phyloP scores from a whole-genome alignment of 805 yeast genomes.

The Candida ovalis region DNA sequence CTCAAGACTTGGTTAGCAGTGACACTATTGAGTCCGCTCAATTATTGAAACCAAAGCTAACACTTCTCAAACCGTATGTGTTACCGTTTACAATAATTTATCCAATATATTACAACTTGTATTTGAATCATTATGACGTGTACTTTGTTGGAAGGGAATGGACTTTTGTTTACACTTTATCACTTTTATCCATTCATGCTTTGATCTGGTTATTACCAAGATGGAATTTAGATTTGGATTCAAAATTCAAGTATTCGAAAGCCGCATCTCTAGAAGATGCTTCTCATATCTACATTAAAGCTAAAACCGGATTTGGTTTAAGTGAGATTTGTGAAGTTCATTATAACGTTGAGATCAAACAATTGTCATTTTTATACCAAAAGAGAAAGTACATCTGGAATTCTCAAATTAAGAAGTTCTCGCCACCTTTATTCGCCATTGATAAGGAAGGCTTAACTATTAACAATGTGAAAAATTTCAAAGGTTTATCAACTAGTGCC shows the following conservation, averaged over 20 bases:
- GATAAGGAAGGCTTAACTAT: conserved; percentile 62
- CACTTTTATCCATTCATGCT: conserved; percentile 68
- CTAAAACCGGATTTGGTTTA: conserved; percentile 82
- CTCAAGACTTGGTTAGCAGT: conserved; percentile 52
- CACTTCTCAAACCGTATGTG: conserved; percentile 65
- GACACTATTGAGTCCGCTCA: conserved; percentile 69
- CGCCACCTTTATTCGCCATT: conserved; percentile 78
- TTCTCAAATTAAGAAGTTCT: conserved; percentile 47
- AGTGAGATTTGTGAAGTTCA: conserved; percentile 71
- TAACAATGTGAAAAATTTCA: conserved; percentile 46
- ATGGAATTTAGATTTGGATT: conserved; percentile 77
- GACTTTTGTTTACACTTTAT: conserved; percentile 85
- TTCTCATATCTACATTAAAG: conserved; percentile 66
- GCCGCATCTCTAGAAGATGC: conserved; percentile 60
- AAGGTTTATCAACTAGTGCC: conserved; percentile 31
- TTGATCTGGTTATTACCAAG: conserved; percentile 87
- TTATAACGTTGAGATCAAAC: conserved; percentile 53
- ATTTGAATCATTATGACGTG: conserved; percentile 64
- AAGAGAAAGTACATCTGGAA: conserved; percentile 84
- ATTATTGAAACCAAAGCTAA: conserved; percentile 66
- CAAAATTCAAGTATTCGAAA: conserved; percentile 60
- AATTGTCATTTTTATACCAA: conserved; percentile 75
- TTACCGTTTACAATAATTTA: conserved; percentile 79
- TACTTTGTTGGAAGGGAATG: conserved; percentile 90
- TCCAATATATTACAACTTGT: conserved; percentile 67